Evolutionary conservation across 2,329 filamentous ascomycete species (phyloP), one percentile per base, ranked within the genome.

Genomic region (Xylaria digitata): DNA sequence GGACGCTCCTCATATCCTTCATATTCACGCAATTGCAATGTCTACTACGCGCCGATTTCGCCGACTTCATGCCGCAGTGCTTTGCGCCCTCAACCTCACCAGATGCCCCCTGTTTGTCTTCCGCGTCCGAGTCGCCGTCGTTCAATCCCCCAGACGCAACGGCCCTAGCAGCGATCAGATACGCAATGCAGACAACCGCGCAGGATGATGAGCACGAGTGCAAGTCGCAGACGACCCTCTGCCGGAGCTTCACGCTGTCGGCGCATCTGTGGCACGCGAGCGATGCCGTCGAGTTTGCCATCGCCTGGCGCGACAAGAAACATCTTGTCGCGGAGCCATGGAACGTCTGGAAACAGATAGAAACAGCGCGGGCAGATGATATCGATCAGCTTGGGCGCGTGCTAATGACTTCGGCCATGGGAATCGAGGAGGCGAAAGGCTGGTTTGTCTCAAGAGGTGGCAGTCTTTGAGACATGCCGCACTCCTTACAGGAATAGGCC

Each of bases 221-320:
- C 50, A 49, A 69, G 7, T 1, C 59, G 1, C 53, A 61, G 2
- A 11, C 69, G 48, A 6, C 60, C 6, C 56, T 66, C 46, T 71
- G 70, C 61, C 61, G 55, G 5, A 46, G 49, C 42, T 54, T 72
- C 19, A 72, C 69, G 49, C 57, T 72, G n/a, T 72, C 70, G 1
- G 63, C 70, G n/a, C 67, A 71, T 30, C 57, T 72, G 1, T 72
- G 70, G 70, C 48, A 56, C n/a, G 60, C 70, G 15, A 58, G 62
- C 2, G 69, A 71, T 15, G 30, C 68, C 9, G 48, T 68, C 53
- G 60, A 57, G 9, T 72, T 72, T 30, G 70, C 70, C 34, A 43
- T 67, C 49, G 70, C 70, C 9, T 72, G 70, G 70, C 57, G 69
- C 6, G 58, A 58, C 17, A 60, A 61, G 13, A n/a, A 37, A 4